These are phyloP conservation scores for Torulaspora pretoriensis DNA, from an alignment of 1,139 yeast species.

Conservation along the genomic window DNA sequence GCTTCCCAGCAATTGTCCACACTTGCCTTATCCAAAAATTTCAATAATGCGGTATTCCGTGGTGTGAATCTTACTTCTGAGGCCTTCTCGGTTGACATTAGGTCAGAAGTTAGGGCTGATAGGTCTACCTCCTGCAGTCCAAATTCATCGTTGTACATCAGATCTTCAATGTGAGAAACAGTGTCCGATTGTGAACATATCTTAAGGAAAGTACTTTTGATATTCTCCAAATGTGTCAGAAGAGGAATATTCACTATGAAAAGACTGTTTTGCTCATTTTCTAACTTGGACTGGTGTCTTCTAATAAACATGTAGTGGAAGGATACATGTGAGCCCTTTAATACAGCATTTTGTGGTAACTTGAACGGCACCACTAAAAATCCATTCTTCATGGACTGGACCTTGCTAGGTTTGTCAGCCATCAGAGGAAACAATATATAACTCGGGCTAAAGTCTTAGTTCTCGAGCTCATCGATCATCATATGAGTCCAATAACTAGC, in stretches of 20 bases:
- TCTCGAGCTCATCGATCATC: neutral
- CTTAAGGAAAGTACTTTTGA: constrained; percentile 56
- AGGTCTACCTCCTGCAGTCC: constrained; percentile 53
- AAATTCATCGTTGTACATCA: constrained; percentile 36
- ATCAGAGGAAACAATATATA: neutral
- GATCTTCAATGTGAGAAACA: constrained; percentile 34
- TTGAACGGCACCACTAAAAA: constrained; percentile 39
- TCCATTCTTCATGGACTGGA: constrained; percentile 38
- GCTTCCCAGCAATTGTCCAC: constrained; percentile 61
- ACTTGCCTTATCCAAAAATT: constrained; percentile 72
- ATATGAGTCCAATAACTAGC: neutral
- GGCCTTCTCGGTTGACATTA: constrained; percentile 40
- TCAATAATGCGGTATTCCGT: constrained; percentile 66
- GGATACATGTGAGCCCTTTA: constrained; percentile 18
- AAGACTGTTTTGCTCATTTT: constrained; percentile 43
- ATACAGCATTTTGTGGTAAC: constrained; percentile 29
- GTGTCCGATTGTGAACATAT: constrained; percentile 44
- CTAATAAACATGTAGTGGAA: constrained; percentile 56
- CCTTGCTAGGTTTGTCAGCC: constrained; percentile 8
- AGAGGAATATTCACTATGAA: constrained; percentile 78
- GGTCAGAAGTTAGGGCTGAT: constrained; percentile 56
- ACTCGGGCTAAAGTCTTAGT: neutral
- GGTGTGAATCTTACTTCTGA: constrained; percentile 48
- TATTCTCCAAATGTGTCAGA: constrained; percentile 47
- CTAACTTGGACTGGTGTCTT: constrained; percentile 50